These are phyloP conservation scores for Mortierella polycephala DNA, from an alignment of 371 early-diverging fungal genomes.

Conservation along the genomic window DNA sequence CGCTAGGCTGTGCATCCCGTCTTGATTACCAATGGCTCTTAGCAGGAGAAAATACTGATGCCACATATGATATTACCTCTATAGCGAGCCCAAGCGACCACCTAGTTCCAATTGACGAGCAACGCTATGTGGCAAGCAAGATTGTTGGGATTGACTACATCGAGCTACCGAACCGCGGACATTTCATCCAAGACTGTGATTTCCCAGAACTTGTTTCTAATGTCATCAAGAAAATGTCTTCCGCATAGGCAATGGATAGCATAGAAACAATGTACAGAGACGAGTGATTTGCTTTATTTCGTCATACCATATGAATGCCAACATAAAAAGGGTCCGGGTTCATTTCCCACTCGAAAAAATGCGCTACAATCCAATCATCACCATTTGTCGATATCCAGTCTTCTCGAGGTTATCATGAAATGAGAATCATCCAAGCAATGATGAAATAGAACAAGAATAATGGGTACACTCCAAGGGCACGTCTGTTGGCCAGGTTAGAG, in stretches of 20 bases:
- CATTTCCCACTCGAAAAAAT: neutral
- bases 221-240: conserved; percentile 36
- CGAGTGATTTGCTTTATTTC: neutral
- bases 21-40: too few species aligned
- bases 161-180: conserved; percentile 53
- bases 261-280: neutral
- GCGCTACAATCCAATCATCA: neutral
- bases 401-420: conserved; percentile 57
- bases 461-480: conserved; percentile 91
- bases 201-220: conserved; percentile 55
- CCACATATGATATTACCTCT: neutral
- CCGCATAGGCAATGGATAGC: neutral
- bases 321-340: neutral
- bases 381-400: neutral
- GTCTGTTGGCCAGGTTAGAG: conserved; percentile 82
- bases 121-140: conserved; percentile 46
- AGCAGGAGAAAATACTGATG: too few species aligned
- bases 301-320: neutral
- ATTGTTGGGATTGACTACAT: conserved; percentile 43
- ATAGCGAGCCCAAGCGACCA: conserved; percentile 46
- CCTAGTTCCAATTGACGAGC: conserved; percentile 55
- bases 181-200: conserved; percentile 34
- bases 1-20: neutral
- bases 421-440: conserved; percentile 90
- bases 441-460: conserved; percentile 92